These are phyloP conservation scores for Collybia sp. DNA, from an alignment of 768 basidiomycete species.

Conservation along the genomic window DNA sequence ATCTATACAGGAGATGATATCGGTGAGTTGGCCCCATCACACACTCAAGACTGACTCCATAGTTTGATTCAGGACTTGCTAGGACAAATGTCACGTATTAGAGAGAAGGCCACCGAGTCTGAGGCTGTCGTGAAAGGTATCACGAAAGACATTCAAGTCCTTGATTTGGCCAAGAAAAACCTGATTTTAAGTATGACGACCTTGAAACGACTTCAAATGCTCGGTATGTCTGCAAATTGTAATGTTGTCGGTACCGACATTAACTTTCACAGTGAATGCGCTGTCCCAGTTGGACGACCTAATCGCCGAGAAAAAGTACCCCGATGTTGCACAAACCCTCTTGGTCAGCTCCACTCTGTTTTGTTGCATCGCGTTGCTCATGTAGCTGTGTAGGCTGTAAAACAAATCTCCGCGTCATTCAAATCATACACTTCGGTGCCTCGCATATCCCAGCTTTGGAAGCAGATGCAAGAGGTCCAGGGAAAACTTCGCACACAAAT, in stretches of 20 bases:
- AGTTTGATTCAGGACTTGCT: constrained; percentile 67
- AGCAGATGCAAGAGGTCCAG: constrained; percentile 77
- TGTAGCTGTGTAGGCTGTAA: constrained; percentile 61
- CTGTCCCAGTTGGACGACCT: constrained; percentile 77
- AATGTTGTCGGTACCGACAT: neutral
- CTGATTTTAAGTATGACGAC: constrained; percentile 86
- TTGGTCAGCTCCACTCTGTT: constrained; percentile 36
- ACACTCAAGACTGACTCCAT: constrained; percentile 4
- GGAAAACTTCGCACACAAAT: constrained; percentile 76
- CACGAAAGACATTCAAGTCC: constrained; percentile 92
- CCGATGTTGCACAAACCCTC: constrained; percentile 79
- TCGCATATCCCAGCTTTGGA: constrained; percentile 73
- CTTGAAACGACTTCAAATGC: constrained; percentile 88
- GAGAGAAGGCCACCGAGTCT: constrained; percentile 95
- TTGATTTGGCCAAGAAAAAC: constrained; percentile 93
- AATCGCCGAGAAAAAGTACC: constrained; percentile 73
- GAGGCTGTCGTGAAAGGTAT: constrained; percentile 95
- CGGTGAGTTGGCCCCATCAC: constrained; percentile 42
- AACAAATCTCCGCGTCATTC: constrained; percentile 79
- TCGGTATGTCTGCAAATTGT: constrained; percentile 51
- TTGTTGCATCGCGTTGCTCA: constrained; percentile 2
- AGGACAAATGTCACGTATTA: constrained; percentile 92
- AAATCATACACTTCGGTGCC: constrained; percentile 75
- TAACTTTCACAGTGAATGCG: constrained; percentile 58
- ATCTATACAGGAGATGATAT: constrained; percentile 93